Evolutionary conservation across 805 yeast species (phyloP).

Genomic region (Sungouiella thailandica): DNA sequence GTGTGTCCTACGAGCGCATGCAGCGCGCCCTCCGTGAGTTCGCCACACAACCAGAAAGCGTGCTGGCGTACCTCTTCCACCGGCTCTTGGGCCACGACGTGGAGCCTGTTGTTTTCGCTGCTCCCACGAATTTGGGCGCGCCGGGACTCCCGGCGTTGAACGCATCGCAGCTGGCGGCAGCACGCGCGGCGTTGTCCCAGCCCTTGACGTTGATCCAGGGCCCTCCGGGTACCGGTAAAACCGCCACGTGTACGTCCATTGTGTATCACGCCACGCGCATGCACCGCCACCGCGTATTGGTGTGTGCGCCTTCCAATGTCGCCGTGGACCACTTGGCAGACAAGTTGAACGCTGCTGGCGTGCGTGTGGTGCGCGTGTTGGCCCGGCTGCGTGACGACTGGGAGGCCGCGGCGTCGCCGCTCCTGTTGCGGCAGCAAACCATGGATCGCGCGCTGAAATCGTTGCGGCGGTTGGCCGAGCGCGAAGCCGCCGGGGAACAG

Average conservation of each 20-base stretch:
- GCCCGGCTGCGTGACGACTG: slow-evolving; percentile 81
- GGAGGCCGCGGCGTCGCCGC: slow-evolving; percentile 29
- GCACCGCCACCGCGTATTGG: slow-evolving; percentile 63
- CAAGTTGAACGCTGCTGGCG: slow-evolving; percentile 63
- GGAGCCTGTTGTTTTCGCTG: slow-evolving; percentile 52
- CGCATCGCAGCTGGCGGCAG: slow-evolving; percentile 75
- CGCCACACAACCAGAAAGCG: slow-evolving; percentile 65
- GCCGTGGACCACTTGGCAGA: slow-evolving; percentile 89
- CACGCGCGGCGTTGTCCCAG: slow-evolving; percentile 24
- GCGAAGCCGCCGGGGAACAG: slow-evolving; percentile 2
- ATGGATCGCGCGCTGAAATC: slow-evolving; percentile 45
- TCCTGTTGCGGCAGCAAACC: slow-evolving; percentile 27
- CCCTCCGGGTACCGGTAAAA: slow-evolving; percentile 92
- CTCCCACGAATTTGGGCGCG: slow-evolving; percentile 60
- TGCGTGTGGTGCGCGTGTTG: slow-evolving; percentile 71
- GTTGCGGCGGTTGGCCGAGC: background rate
- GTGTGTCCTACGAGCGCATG: slow-evolving; percentile 78
- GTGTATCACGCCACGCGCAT: slow-evolving; percentile 67
- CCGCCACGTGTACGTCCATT: slow-evolving; percentile 88
- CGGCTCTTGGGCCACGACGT: slow-evolving; percentile 78
- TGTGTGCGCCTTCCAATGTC: slow-evolving; percentile 93
- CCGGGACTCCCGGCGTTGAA: slow-evolving; percentile 69
- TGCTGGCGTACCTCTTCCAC: slow-evolving; percentile 71
- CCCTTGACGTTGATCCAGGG: slow-evolving; percentile 51
- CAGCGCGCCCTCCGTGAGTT: slow-evolving; percentile 68